Evolutionary conservation across 176 grass and related monocot genomes (phyloP), one percentile per base, ranked within the genome.

Genomic region (Alloteropsis semialata): DNA sequence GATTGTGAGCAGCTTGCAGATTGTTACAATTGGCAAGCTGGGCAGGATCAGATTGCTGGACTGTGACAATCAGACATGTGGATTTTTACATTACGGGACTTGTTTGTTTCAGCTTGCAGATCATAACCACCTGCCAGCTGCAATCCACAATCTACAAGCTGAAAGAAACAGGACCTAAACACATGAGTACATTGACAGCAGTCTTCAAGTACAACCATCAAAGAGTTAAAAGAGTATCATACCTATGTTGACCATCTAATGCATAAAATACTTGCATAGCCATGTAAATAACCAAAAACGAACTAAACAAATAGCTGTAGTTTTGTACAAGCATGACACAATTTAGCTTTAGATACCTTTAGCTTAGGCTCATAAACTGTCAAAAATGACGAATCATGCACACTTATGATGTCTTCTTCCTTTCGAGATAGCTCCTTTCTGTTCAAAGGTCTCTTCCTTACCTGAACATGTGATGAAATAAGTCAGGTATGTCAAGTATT

Each of bases 381-480:
- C 75, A 99, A 82, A 83, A 36, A 90, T 48, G 85, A 76, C 81
- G 59, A 89, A 88, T 94, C 87, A 87, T 93, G 93, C 12, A 99
- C 96, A 3, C 77, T 78, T 87, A 99, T 90, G 72, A 95, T 95
- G 36, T 99, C 96, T 65, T 99, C 96, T 83, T 99, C 96, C 78
- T 99, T 99, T 62, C 93, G 87, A 80, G 96, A 96, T 69, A 92
- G 62, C 87, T 99, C 96, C 74, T 94, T 99, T 88, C 91, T 99
- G 84, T 99, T 99, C 74, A 99, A 46, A 87, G 96, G 96, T 82
- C 96, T 90, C 87, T 99, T 99, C 75, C 96, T 94, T 55, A 99
- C 96, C 96, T 99, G 78, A 87, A 78, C 57, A 68, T 81, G 72
- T 81, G 24, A 76, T 65, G 45, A 87, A 89, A 28, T 69, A 81